Percentiles rank a stretch among this genome's conserved stretches.
Conservation (phyloP, 345 rosid genomes). For the Clarkia xantiana region DNA sequence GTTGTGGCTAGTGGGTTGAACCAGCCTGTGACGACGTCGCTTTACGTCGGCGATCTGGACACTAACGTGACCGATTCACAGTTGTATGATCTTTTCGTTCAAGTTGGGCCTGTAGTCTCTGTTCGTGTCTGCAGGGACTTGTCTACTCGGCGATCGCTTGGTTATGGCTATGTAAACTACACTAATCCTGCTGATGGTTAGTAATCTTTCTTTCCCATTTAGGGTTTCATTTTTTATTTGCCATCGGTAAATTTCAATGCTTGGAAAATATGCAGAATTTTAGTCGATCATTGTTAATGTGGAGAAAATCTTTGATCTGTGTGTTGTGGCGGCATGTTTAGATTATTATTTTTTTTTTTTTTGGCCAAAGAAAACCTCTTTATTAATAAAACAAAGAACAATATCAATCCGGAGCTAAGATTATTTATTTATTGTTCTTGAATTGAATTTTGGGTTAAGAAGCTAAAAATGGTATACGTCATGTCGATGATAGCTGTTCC, state of each 20-base stretch:
- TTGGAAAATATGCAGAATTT: no score
- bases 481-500: no score
- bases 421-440: no score
- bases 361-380: no score
- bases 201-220: constrained; percentile 1
- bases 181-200: constrained; percentile 65
- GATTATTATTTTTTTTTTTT: no score
- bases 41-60: constrained; percentile 90
- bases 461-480: no score
- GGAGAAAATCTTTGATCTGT: no score
- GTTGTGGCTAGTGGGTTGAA: constrained; percentile 17
- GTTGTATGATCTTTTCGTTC: constrained; percentile 62
- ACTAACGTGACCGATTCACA: constrained; percentile 55
- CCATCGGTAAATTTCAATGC: neutral
- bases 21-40: constrained; percentile 42
- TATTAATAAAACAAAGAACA: no score
- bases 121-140: constrained; percentile 82
- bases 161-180: constrained; percentile 80
- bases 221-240: neutral
- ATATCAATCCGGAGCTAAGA: no score
- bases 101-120: constrained; percentile 64
- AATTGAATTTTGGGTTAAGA: no score
- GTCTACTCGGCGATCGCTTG: constrained; percentile 62
- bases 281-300: no score
- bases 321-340: no score